Evolutionary conservation across 2,329 filamentous ascomycete genomes (phyloP), one percentile per base, ranked within the genome.

Genomic region (Nigrospora sphaerica): DNA sequence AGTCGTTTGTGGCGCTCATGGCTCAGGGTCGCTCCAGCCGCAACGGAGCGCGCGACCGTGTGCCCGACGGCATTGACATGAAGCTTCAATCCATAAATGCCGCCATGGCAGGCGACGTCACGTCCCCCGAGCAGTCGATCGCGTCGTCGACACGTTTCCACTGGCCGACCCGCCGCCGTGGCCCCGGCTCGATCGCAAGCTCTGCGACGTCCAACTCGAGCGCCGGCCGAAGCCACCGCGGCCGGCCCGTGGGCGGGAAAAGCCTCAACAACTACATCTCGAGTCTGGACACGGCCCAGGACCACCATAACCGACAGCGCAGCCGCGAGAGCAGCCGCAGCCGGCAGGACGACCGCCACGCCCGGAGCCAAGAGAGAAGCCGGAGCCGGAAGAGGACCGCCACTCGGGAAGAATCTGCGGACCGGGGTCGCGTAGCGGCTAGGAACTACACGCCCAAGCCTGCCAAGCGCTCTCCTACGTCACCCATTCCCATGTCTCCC

Each of bases 401-500:
- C 49, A 69, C 73, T 12, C 75, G 83, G 18, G 84, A 87, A 16
- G 63, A 65, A 12, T 89, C 88, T 0, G 79, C 85, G 53, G 85
- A 86, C 37, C 81, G 87, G 47, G 87, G 86, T 17, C 78, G 87
- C 51, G 76, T 75, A 19, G 70, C 77, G 12, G 74, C 78, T 39
- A 78, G 84, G 18, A 85, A 83, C 52, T 89, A 62, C 50, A 68
- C 74, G 47, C 68, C 85, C 51, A 85, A 82, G 59, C 80, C 86
- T 16, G 80, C 83, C 12, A 95, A 95, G 66, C 78, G 87, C 18
- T 96, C 92, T 1, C 92, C 92, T 1, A 95, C 89, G 2, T 96
- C 92, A 0, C 92, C 92, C 0, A 78, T 95, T 2, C 89, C 91
- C 3, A 96, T 96, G 91, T 95, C 91, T 3, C 90, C 90, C 0